These are phyloP conservation scores for Lachnum nothofagi DNA, from an alignment of 2,329 filamentous ascomycete species.

Conservation along the genomic window DNA sequence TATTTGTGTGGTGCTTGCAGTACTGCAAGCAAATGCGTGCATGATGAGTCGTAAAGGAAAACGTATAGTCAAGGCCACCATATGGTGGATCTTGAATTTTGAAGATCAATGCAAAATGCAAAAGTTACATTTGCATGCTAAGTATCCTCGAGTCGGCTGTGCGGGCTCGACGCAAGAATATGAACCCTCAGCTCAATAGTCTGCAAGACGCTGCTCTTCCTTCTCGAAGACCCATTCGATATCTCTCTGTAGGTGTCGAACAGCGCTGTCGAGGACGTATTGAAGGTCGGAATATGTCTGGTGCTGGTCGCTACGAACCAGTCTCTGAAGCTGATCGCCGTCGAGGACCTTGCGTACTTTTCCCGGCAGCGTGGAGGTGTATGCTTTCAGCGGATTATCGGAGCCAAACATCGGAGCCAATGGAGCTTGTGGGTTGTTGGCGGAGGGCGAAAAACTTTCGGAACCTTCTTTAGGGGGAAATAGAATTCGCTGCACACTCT, in stretches of 20 bases:
- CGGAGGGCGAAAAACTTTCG: neutral
- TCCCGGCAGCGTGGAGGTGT: neutral
- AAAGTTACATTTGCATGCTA: too few relatives aligned
- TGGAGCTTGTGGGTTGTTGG: neutral
- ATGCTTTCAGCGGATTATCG: neutral
- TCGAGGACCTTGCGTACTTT: neutral
- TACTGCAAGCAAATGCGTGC: neutral
- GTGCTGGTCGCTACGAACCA: neutral
- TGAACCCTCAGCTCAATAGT: neutral
- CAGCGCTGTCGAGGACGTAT: neutral
- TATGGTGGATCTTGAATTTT: too few relatives aligned
- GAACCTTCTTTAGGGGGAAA: neutral
- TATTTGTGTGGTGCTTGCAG: neutral
- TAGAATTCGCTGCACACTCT: neutral
- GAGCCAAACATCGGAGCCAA: neutral
- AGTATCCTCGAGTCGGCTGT: too few relatives aligned
- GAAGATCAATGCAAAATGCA: too few relatives aligned
- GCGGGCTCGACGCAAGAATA: neutral
- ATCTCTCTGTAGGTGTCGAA: neutral
- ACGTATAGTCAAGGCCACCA: too few relatives aligned
- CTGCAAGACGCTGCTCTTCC: neutral
- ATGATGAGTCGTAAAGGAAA: neutral
- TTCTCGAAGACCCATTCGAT: neutral
- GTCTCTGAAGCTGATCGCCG: neutral
- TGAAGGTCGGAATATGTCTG: neutral